Conservation (phyloP, 2,329 filamentous ascomycete species). For the Eurotiales sp. region DNA sequence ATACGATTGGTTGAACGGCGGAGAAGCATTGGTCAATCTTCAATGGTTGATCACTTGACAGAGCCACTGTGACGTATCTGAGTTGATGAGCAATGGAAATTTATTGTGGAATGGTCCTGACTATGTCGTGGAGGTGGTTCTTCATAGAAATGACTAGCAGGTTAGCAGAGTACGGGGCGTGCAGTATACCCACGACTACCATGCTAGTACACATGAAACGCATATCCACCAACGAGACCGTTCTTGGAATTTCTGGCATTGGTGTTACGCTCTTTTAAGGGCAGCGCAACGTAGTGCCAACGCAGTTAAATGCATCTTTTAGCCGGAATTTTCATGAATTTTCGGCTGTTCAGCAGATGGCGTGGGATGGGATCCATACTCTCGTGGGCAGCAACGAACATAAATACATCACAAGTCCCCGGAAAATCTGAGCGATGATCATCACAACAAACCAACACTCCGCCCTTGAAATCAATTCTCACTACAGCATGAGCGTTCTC, state of each 20-base stretch:
- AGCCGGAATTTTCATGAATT: slow-evolving; percentile 7
- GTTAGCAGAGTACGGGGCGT: too few species aligned
- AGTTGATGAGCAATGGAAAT: neutral
- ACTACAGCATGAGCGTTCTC: neutral
- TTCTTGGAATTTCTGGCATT: too few species aligned
- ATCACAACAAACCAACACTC: neutral
- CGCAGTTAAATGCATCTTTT: neutral
- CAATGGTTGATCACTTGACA: neutral
- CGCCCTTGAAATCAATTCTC: neutral
- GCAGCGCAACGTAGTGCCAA: neutral
- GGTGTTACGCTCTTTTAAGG: neutral
- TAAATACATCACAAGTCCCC: too few species aligned
- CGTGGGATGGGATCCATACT: too few species aligned
- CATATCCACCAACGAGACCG: too few species aligned
- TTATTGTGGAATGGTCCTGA: neutral
- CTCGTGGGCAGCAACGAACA: too few species aligned
- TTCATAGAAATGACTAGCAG: too few species aligned
- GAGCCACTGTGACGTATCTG: neutral
- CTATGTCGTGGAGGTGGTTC: too few species aligned
- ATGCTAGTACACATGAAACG: too few species aligned
- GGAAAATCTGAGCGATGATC: too few species aligned
- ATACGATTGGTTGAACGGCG: neutral
- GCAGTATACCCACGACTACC: too few species aligned
- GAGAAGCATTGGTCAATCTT: neutral
- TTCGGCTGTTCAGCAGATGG: neutral